Evolutionary conservation across 352 stramenopile species (phyloP), one percentile per base, ranked within the genome.

Genomic region (Thraustochytrium sp.): DNA sequence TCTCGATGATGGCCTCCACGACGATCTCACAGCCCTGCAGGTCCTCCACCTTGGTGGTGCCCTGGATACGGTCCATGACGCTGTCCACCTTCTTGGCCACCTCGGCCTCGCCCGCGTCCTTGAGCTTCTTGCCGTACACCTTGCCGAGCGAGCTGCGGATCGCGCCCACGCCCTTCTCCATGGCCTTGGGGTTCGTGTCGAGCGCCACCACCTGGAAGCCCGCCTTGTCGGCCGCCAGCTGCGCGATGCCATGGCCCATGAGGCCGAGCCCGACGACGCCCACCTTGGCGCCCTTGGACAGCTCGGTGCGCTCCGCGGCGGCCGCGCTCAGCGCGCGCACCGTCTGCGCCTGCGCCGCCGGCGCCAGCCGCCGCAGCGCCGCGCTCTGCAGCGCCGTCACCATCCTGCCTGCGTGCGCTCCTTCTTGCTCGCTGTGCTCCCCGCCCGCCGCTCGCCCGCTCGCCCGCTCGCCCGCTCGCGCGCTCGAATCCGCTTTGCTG

Each of bases 1-100:
- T 98, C 85, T 99, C 96, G 77, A 98, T 92, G 53, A 99, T 98
- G n/a, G 96, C 96, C 80, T 99, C 96, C 21, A 99, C 96, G 48
- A 98, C 91, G 36, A 98, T 90, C 87, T 98, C 95, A 42, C 91
- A 96, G 84, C 98, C 92, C 18, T 87, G 86, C 21, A 98, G 88
- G 40, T 90, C 92, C 73, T 89, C 86, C 42, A 93, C 87, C 78
- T 97, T 89, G 16, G 93, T 96, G 2, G 94, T 97, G 53, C 92
- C 96, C 18, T 85, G 91, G 86, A 99, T 94, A 34, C 88, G 89
- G 34, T 84, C 89, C 59, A 96, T 85, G 29, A 91, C 94, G 9
- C 89, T 89, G 0, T 85, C 77, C 23, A 94, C 86, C 73, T 89
- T 78, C 38, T 89, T 82, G 53, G 94, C 89, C 2, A 93, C 95